Evolutionary conservation across 495 filamentous ascomycete genomes (phyloP).

Genomic region (Friedmanniomyces endolithicus): DNA sequence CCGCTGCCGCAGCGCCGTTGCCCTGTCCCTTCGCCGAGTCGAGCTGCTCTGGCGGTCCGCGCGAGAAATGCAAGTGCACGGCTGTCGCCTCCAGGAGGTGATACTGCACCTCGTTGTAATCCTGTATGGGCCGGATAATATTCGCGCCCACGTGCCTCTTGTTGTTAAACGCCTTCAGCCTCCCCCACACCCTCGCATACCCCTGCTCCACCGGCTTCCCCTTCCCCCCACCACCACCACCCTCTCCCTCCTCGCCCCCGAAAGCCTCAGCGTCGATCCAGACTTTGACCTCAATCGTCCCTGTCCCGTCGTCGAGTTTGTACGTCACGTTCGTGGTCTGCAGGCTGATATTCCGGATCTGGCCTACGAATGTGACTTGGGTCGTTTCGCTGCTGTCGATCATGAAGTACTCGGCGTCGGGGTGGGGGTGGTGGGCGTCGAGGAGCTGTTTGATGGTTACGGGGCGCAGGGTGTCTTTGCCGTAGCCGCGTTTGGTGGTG

Average conservation of each 20-base stretch:
- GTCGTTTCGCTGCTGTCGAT: conserved; percentile 61
- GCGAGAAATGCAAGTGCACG: conserved; percentile 74
- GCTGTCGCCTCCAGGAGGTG: conserved; percentile 81
- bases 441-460: conserved; percentile 90
- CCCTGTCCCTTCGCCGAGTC: conserved; percentile 21
- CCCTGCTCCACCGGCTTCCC: conserved; percentile 48
- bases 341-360: conserved; percentile 73
- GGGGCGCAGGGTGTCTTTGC: conserved; percentile 66
- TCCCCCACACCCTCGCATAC: conserved; percentile 74
- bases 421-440: conserved; percentile 61
- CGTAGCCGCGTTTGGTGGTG: conserved; percentile 26
- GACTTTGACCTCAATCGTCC: conserved; percentile 80
- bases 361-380: conserved; percentile 70
- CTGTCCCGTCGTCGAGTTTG: conserved; percentile 90
- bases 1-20: conserved; percentile 8
- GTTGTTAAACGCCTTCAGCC: conserved; percentile 61
- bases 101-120: conserved; percentile 84
- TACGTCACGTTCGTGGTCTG: conserved; percentile 87
- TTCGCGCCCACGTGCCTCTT: conserved; percentile 73
- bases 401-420: conserved; percentile 55
- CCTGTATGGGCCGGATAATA: conserved; percentile 59
- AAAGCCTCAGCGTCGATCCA: conserved; percentile 56
- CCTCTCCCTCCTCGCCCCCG: conserved; percentile 21
- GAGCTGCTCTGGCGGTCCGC: conserved; percentile 46
- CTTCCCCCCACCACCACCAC: conserved; percentile 27